phyloP scores from a whole-genome alignment of 2,329 filamentous ascomycete genomes.

The Fusarium sp. region DNA sequence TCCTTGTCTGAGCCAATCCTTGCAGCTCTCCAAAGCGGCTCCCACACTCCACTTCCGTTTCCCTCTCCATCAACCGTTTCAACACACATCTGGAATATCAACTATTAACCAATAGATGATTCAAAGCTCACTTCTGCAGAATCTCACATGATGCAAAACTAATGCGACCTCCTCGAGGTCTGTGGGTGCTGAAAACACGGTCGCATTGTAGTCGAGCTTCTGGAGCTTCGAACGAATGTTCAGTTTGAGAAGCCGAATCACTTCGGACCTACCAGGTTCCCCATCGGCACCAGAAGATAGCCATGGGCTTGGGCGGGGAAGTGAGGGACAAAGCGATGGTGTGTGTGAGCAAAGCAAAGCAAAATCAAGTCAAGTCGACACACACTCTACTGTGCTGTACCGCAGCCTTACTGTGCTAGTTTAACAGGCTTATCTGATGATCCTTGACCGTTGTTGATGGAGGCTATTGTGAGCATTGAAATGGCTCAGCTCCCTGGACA shows the following conservation, averaged over 20 bases:
- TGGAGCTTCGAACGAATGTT: slow-evolving; percentile 14
- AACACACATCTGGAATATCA: slow-evolving; percentile 7
- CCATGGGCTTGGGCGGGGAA: slow-evolving; percentile 20
- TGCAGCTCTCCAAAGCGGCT: slow-evolving; percentile 5
- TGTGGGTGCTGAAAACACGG: slow-evolving; percentile 34
- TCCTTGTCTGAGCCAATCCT: slow-evolving; percentile 34
- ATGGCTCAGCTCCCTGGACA: slow-evolving; percentile 18
- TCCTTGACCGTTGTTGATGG: slow-evolving; percentile 22
- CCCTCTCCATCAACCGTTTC: slow-evolving; percentile 29
- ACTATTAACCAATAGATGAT: slow-evolving; percentile 26
- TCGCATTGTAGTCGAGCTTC: slow-evolving; percentile 26
- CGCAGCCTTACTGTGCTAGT: slow-evolving; percentile 12
- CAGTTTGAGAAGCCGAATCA: slow-evolving; percentile 23
- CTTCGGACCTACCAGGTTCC: slow-evolving; percentile 16
- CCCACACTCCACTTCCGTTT: slow-evolving; percentile 18
- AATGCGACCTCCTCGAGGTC: slow-evolving; percentile 41
- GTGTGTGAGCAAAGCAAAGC: background rate
- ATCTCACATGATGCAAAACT: slow-evolving; percentile 43
- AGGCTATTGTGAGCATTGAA: slow-evolving; percentile 28
- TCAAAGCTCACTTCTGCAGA: slow-evolving; percentile 20
- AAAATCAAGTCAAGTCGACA: slow-evolving; percentile 14
- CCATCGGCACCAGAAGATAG: slow-evolving; percentile 13
- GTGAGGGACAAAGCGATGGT: slow-evolving; percentile 27
- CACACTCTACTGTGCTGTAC: slow-evolving; percentile 23
- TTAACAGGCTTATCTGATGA: slow-evolving; percentile 35